These are phyloP conservation scores for Alternaria panax DNA, from an alignment of 2,329 filamentous ascomycete species.

Conservation along the genomic window DNA sequence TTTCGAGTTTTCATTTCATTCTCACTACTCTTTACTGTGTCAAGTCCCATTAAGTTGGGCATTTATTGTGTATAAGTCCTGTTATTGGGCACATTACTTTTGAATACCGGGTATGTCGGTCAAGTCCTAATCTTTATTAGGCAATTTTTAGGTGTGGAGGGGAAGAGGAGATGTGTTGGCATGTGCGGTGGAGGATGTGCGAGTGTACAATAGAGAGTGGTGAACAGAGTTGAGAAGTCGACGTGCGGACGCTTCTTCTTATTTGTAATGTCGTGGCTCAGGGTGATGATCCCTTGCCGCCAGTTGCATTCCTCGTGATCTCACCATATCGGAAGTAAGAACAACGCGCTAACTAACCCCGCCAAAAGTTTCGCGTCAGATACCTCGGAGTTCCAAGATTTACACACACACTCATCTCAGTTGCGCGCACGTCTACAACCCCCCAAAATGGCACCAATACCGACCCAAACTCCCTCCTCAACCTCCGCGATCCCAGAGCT, in stretches of 20 bases:
- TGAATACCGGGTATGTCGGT: background rate
- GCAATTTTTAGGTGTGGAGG: background rate
- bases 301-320: background rate
- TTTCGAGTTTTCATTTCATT: background rate
- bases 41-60: background rate
- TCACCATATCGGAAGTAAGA: constrained; percentile 31
- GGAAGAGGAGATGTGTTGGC: background rate
- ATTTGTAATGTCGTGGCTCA: too few relatives aligned
- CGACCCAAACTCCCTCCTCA: background rate
- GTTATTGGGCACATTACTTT: background rate
- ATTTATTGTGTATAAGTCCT: background rate
- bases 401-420: background rate
- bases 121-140: background rate
- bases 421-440: background rate
- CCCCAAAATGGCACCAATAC: background rate
- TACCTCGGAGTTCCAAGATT: background rate
- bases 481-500: background rate
- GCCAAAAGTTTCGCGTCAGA: constrained; percentile 29
- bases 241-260: background rate
- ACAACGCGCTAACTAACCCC: constrained; percentile 31
- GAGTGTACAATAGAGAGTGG: background rate
- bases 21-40: background rate
- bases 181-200: background rate
- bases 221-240: background rate
- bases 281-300: background rate